Conservation (phyloP, 331 rosid species). For the Malus hybrid region DNA sequence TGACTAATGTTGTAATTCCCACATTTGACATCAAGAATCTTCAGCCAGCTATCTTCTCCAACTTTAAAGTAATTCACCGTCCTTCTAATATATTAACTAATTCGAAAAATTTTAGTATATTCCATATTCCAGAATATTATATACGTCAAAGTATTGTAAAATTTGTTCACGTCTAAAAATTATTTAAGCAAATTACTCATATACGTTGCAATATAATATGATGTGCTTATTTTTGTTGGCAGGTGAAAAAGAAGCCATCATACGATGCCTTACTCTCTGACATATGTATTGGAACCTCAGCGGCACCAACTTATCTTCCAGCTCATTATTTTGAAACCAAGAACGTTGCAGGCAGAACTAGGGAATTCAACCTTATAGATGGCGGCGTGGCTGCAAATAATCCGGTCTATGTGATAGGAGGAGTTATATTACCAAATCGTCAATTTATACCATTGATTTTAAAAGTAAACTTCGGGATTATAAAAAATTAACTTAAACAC, state of each 20-base stretch:
- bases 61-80: constrained; percentile 22
- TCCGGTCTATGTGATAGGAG: constrained; percentile 18
- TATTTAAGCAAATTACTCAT: background rate
- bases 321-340: constrained; percentile 29
- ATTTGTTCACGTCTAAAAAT: background rate
- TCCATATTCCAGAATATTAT: too few species aligned
- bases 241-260: constrained; percentile 21
- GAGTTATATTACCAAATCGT: background rate
- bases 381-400: constrained; percentile 54
- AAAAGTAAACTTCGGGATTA: background rate
- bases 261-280: constrained; percentile 30
- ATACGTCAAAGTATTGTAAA: background rate
- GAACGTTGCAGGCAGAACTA: background rate
- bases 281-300: constrained; percentile 45
- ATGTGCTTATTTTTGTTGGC: background rate
- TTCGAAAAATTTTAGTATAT: too few species aligned
- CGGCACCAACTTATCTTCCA: constrained; percentile 50
- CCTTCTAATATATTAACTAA: background rate
- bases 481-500: background rate
- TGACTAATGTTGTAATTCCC: constrained; percentile 46
- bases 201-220: background rate
- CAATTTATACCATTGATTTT: background rate
- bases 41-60: constrained; percentile 41
- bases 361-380: constrained; percentile 35
- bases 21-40: constrained; percentile 43